Evolutionary conservation across 2,329 filamentous ascomycete genomes (phyloP).

Genomic region (Berkeleyomyces basicola): DNA sequence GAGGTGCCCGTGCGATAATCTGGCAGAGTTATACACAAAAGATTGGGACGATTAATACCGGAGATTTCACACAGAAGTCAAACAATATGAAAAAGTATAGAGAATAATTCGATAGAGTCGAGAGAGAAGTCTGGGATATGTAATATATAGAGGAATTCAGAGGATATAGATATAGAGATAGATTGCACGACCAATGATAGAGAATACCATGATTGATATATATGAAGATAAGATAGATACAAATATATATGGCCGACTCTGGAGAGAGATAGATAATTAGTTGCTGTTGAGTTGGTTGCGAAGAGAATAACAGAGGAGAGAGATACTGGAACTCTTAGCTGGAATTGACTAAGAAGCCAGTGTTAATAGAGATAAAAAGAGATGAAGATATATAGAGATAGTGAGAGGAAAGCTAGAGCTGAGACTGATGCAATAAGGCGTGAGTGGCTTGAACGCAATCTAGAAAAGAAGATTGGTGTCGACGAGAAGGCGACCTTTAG

Average conservation of each 20-base stretch:
- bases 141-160: no score
- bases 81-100: constrained; percentile 34
- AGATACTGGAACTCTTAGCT: constrained; percentile 67
- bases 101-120: no score
- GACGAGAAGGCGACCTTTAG: constrained; percentile 26
- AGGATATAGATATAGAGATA: no score
- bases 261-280: constrained; percentile 70
- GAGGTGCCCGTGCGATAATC: constrained; percentile 26
- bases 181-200: no score
- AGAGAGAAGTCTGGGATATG: no score
- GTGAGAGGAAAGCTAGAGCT: constrained; percentile 31
- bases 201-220: constrained; percentile 73
- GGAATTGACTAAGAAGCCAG: constrained; percentile 56
- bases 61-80: constrained; percentile 32
- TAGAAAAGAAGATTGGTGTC: constrained; percentile 15
- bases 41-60: constrained; percentile 50
- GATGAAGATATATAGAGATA: constrained; percentile 41
- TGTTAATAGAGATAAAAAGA: constrained; percentile 74
- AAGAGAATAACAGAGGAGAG: constrained; percentile 71
- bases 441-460: constrained; percentile 15
- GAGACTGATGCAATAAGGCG: constrained; percentile 23
- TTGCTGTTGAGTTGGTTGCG: constrained; percentile 80
- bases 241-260: constrained; percentile 86
- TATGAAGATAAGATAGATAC: constrained; percentile 89
- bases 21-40: constrained; percentile 57